These are phyloP conservation scores for Claviceps africana DNA, from an alignment of 2,329 filamentous ascomycete species.

Conservation along the genomic window DNA sequence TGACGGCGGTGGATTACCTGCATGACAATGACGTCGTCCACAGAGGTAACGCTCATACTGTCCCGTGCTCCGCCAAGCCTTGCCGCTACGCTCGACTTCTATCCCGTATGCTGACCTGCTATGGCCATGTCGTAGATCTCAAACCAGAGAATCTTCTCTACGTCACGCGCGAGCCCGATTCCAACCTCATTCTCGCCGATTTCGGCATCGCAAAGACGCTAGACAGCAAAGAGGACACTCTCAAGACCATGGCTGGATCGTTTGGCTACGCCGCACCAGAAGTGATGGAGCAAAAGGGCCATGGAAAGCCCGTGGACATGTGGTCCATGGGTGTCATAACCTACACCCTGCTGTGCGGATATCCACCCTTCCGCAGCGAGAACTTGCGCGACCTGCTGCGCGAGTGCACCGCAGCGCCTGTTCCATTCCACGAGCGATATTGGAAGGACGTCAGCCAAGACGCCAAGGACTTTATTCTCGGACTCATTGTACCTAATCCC, in stretches of 20 bases:
- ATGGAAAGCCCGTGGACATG: slow-evolving; percentile 98
- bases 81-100: neutral
- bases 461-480: slow-evolving; percentile 85
- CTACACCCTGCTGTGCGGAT: slow-evolving; percentile 93
- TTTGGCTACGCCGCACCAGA: slow-evolving; percentile 97
- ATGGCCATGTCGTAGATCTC: slow-evolving; percentile 48
- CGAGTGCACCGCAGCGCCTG: slow-evolving; percentile 70
- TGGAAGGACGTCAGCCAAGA: slow-evolving; percentile 96
- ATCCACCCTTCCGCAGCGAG: slow-evolving; percentile 94
- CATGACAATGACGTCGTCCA: slow-evolving; percentile 93
- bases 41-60: slow-evolving; percentile 46
- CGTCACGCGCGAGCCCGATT: slow-evolving; percentile 61
- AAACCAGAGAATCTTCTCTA: slow-evolving; percentile 98
- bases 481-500: slow-evolving; percentile 65
- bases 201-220: slow-evolving; percentile 99
- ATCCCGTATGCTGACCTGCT: neutral
- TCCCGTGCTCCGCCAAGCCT: neutral
- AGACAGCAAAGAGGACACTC: slow-evolving; percentile 74
- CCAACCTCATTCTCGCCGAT: slow-evolving; percentile 83
- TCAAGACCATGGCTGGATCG: slow-evolving; percentile 96
- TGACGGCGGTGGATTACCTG: slow-evolving; percentile 86
- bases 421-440: slow-evolving; percentile 94
- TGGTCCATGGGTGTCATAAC: slow-evolving; percentile 99
- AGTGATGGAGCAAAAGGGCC: slow-evolving; percentile 94
- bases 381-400: slow-evolving; percentile 86